Evolutionary conservation across 2,329 filamentous ascomycete genomes (phyloP).

Genomic region (Sclerotinia sclerotiorum): DNA sequence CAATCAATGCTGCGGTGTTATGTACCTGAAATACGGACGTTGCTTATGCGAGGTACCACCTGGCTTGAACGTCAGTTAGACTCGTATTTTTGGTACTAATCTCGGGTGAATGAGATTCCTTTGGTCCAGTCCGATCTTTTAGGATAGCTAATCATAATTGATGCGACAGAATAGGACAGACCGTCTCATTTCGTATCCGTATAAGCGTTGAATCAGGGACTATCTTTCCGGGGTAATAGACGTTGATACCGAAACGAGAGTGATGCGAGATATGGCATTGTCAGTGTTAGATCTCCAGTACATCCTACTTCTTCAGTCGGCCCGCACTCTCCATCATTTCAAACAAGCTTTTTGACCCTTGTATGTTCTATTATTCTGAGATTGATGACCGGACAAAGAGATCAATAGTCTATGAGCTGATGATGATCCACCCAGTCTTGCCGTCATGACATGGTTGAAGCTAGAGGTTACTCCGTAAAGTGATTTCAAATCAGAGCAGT

Average conservation of each 20-base stretch:
- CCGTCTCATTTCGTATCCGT: conserved; percentile 24
- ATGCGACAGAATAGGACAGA: conserved; percentile 9
- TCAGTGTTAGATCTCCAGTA: neutral
- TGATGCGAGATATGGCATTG: conserved; percentile 15
- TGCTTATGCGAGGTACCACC: conserved; percentile 22
- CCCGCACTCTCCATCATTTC: conserved; percentile 17
- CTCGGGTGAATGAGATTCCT: conserved; percentile 22
- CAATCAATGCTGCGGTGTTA: conserved; percentile 19
- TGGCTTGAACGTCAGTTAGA: conserved; percentile 10
- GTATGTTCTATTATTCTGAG: conserved; percentile 19
- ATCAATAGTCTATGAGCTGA: conserved; percentile 21
- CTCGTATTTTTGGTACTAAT: conserved; percentile 24
- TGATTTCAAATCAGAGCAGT: conserved; percentile 22
- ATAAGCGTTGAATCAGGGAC: conserved; percentile 12
- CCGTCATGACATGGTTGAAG: conserved; percentile 21
- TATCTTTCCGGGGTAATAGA: conserved; percentile 2
- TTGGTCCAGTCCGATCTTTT: conserved; percentile 17
- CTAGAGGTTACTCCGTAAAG: conserved; percentile 23
- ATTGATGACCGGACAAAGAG: conserved; percentile 24
- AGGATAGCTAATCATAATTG: conserved; percentile 13
- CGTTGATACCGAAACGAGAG: conserved; percentile 19
- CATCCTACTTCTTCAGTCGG: conserved; percentile 11
- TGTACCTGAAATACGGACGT: conserved; percentile 24
- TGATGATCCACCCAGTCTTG: conserved; percentile 18
- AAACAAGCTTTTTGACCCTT: conserved; percentile 23